Evolutionary conservation across 306 rosid species (phyloP).

Genomic region (Glycine latifolia): DNA sequence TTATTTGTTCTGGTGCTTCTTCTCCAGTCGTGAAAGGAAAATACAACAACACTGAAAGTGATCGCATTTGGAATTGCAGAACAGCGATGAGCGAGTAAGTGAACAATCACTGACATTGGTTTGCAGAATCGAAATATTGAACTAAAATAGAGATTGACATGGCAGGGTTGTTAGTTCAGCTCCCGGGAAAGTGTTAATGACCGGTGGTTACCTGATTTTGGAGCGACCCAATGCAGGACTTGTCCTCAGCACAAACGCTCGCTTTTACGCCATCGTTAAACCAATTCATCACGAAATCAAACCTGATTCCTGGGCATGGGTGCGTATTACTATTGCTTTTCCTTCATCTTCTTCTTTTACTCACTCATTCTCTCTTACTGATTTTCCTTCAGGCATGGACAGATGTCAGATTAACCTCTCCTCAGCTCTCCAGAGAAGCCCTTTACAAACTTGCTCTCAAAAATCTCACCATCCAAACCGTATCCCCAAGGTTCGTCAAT

Average conservation of each 20-base stretch:
- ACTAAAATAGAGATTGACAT: not conserved
- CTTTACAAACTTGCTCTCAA: conserved; percentile 72
- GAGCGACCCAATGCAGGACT: conserved; percentile 87
- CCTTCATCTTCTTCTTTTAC: not conserved
- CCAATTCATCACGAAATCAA: conserved; percentile 62
- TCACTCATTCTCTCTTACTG: not conserved
- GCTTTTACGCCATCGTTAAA: conserved; percentile 77
- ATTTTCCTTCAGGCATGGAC: conserved; percentile 73
- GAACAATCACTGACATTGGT: not conserved
- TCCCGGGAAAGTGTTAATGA: conserved; percentile 83
- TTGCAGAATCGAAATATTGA: not conserved
- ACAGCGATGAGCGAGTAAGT: conserved; percentile 7
- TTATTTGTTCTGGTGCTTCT: not conserved
- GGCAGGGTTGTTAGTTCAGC: conserved; percentile 78
- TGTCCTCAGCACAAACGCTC: conserved; percentile 82
- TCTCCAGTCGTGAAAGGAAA: no score
- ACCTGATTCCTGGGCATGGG: conserved; percentile 85
- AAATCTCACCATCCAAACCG: conserved; percentile 59
- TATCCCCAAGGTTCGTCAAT: conserved; percentile 68
- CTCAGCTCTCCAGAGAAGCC: conserved; percentile 87
- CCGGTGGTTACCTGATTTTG: conserved; percentile 80
- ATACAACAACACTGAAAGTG: no score
- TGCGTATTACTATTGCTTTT: conserved; percentile 22
- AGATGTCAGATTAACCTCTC: conserved; percentile 86
- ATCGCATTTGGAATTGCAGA: not conserved